A percentile compares a stretch with the other conserved stretches of the same genome.
These are phyloP conservation scores for Barbarea vulgaris DNA, from an alignment of 345 rosid genomes.

Conservation along the genomic window DNA sequence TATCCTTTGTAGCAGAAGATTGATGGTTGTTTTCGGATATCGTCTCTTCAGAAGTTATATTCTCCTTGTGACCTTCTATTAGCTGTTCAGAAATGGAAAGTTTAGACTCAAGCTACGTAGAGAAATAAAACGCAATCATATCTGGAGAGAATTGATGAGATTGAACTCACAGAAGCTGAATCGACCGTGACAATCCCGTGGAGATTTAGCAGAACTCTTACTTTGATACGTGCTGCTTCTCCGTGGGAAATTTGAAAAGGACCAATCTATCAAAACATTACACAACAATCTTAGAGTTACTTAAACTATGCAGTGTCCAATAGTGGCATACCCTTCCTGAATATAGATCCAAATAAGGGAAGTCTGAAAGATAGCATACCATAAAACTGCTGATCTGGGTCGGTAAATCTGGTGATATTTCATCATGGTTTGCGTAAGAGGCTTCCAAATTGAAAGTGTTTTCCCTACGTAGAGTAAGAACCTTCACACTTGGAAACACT, in stretches of 20 bases:
- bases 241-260: slow-evolving; percentile 56
- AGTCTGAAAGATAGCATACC: slow-evolving; percentile 47
- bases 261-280: slow-evolving; percentile 58
- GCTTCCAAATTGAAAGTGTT: slow-evolving; percentile 58
- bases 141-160: slow-evolving; percentile 12
- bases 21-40: slow-evolving; percentile 41
- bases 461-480: slow-evolving; percentile 59
- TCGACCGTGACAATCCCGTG: slow-evolving; percentile 65
- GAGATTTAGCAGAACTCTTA: slow-evolving; percentile 64
- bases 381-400: slow-evolving; percentile 52
- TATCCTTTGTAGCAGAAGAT: slow-evolving; percentile 42
- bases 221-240: slow-evolving; percentile 65
- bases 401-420: slow-evolving; percentile 47
- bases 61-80: slow-evolving; percentile 48
- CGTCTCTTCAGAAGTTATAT: slow-evolving; percentile 41
- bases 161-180: slow-evolving; percentile 60
- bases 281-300: slow-evolving; percentile 14
- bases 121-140: background rate
- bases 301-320: slow-evolving; percentile 3
- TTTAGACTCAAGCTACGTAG: slow-evolving; percentile 17
- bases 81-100: slow-evolving; percentile 43
- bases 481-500: slow-evolving; percentile 72
- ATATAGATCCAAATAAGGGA: background rate
- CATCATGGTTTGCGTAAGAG: slow-evolving; percentile 56
- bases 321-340: background rate